A percentile compares a stretch with the other conserved stretches of the same genome.
phyloP scores from a whole-genome alignment of 1,284 basidiomycete genomes.

The Sutorius eximius region DNA sequence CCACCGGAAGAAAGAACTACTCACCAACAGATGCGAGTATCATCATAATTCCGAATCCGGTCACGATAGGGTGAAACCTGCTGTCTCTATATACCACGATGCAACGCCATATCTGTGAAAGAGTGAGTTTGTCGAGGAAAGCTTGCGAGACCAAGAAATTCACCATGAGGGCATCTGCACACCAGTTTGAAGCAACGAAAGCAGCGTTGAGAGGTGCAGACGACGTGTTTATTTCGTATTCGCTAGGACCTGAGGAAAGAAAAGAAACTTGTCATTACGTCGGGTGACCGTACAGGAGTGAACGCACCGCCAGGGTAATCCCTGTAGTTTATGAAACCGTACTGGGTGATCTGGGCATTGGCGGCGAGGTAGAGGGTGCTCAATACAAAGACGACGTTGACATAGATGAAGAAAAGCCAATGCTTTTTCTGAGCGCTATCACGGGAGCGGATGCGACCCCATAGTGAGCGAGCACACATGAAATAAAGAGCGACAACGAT shows the following conservation, averaged over 20 bases:
- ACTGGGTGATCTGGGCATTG: conserved; percentile 31
- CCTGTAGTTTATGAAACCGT: conserved; percentile 37
- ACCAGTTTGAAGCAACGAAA: conserved; percentile 35
- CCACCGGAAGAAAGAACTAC: not conserved
- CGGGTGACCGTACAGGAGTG: not conserved
- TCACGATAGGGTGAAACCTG: conserved; percentile 19
- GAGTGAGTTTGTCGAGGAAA: not conserved
- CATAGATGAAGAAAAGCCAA: conserved; percentile 32
- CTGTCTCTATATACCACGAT: conserved; percentile 36
- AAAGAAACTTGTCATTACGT: not conserved
- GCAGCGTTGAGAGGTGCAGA: conserved; percentile 28
- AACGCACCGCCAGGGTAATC: conserved; percentile 37
- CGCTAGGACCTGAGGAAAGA: conserved; percentile 20
- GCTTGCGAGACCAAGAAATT: not conserved
- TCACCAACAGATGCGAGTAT: conserved; percentile 27
- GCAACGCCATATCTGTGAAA: conserved; percentile 34
- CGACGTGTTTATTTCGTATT: conserved; percentile 26
- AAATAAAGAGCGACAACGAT: conserved; percentile 27
- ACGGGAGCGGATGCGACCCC: conserved; percentile 20
- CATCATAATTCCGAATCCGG: conserved; percentile 22
- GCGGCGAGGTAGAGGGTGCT: conserved; percentile 32
- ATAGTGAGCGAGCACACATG: conserved; percentile 33
- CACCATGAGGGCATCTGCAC: conserved; percentile 37
- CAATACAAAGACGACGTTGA: conserved; percentile 32
- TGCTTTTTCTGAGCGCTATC: conserved; percentile 13